Base-by-base conservation (phyloP, 768 basidiomycete genomes). In the Suillus discolor region DNA sequence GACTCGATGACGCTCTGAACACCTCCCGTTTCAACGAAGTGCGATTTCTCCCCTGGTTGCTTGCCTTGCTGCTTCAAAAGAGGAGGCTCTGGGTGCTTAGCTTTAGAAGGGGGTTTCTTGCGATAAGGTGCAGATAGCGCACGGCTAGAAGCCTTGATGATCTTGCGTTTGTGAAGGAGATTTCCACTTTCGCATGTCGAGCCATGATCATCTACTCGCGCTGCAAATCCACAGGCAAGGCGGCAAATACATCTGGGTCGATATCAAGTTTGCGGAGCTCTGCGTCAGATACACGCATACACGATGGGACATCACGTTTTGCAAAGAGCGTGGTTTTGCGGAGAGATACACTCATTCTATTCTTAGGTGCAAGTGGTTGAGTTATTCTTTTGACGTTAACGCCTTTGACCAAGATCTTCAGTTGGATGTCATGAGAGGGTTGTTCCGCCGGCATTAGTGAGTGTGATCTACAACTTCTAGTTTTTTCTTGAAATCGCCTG, bases 181-280 rank as follows among this genome's bases (percentile, higher is more conserved):
- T 79, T 54, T 74, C 79, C 23, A 70, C 77, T 65, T 69, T 83
- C 42, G 84, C 71, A 25, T 88, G 78, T 23, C 90, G 82, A 25
- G 85, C 85, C 57, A 81, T 77, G n/a, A 84, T 80, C 36, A 96
- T 77, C 66, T 92, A 89, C 71, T 97, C 94, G 61, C 86, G 84
- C 72, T 94, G 91, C 51, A 94, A 73, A 28, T 86, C 82, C 1
- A 76, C 75, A 0, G 93, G 94, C 4, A 98, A 75, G 42, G 76
- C 79, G 0, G 75, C 78, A 70, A 92, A 96, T 6, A 93, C 87
- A 7, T 83, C 85, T 0, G 87, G 87, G 72, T 96, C 94, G 71
- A 98, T 86, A 13, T 84, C 87, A 28, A 96, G 80, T 44, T 83
- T 81, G 20, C 71, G 76, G 45, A 97, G 80, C 70, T 93, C 88